Conservation (phyloP, 805 yeast genomes). For the Schizosaccharomyces osmophilus region DNA sequence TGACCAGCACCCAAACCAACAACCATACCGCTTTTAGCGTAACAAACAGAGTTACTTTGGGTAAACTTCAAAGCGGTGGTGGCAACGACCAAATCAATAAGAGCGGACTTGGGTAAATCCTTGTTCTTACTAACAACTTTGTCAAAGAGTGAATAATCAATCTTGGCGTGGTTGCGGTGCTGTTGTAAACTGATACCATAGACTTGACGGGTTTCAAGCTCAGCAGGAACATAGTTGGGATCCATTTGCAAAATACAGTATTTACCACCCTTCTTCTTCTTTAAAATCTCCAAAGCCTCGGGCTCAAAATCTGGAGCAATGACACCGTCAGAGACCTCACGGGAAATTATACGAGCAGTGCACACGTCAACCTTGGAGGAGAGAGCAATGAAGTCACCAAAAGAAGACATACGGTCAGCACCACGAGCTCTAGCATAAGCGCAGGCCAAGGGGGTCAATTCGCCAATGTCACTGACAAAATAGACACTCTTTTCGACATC, state of each 20-base stretch:
- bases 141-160: conserved; percentile 69
- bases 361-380: conserved; percentile 89
- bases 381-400: conserved; percentile 94
- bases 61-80: conserved; percentile 93
- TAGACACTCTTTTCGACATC: conserved; percentile 86
- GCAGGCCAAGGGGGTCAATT: conserved; percentile 76
- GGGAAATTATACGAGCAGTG: conserved; percentile 88
- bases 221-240: conserved; percentile 70
- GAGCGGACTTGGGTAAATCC: conserved; percentile 70
- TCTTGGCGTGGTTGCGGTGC: conserved; percentile 92
- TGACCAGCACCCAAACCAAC: conserved; percentile 98
- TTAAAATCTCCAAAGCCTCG: conserved; percentile 72
- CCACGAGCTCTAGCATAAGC: conserved; percentile 99
- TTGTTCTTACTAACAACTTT: conserved; percentile 79
- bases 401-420: conserved; percentile 97
- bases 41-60: conserved; percentile 94
- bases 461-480: conserved; percentile 61
- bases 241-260: conserved; percentile 91
- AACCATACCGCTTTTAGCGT: conserved; percentile 97
- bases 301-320: conserved; percentile 92
- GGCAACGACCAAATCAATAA: conserved; percentile 84
- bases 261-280: conserved; percentile 89
- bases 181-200: conserved; percentile 89
- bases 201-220: conserved; percentile 74
- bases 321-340: conserved; percentile 95